These are phyloP conservation scores for Vitis rupestris DNA, from an alignment of 164 flowering plant species.

Conservation along the genomic window DNA sequence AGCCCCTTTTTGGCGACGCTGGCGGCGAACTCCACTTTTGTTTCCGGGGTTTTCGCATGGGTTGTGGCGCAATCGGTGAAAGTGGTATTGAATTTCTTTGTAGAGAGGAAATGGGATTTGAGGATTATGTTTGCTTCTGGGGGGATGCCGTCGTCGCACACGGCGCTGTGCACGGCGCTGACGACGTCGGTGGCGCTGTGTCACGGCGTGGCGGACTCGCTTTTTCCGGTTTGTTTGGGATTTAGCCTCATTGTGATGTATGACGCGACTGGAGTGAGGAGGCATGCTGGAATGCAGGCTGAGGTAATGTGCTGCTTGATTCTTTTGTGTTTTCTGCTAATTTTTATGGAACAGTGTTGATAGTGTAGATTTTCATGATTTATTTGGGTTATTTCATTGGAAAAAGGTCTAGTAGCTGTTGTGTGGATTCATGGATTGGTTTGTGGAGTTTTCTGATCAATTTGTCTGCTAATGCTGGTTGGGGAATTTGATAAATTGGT, in stretches of 20 bases:
- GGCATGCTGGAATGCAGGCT: conserved; percentile 96
- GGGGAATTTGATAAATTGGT: no score
- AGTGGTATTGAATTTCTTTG: conserved; percentile 59
- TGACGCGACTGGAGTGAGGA: conserved; percentile 89
- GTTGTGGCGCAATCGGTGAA: conserved; percentile 63
- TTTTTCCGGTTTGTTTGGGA: conserved; percentile 91
- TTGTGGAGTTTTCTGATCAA: no score
- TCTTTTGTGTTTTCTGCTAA: neutral
- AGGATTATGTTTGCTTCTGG: conserved; percentile 70
- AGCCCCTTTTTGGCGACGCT: conserved; percentile 70
- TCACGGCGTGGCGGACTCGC: conserved; percentile 82
- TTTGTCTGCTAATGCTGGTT: no score
- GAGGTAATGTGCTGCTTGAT: conserved; percentile 41
- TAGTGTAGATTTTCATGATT: no score
- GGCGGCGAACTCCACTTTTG: conserved; percentile 81
- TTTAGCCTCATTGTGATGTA: conserved; percentile 91
- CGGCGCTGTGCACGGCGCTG: conserved; percentile 82
- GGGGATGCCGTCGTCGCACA: conserved; percentile 94
- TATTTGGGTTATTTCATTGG: no score
- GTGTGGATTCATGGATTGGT: no score
- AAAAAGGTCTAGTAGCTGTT: no score
- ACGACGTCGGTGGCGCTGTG: conserved; percentile 88
- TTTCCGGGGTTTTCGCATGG: conserved; percentile 72
- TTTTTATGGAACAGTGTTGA: neutral
- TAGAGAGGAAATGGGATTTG: conserved; percentile 87